A percentile compares a stretch with the other conserved stretches of the same genome.
These are phyloP conservation scores for Taphrina communis DNA, from an alignment of 1,139 yeast species.

Conservation along the genomic window DNA sequence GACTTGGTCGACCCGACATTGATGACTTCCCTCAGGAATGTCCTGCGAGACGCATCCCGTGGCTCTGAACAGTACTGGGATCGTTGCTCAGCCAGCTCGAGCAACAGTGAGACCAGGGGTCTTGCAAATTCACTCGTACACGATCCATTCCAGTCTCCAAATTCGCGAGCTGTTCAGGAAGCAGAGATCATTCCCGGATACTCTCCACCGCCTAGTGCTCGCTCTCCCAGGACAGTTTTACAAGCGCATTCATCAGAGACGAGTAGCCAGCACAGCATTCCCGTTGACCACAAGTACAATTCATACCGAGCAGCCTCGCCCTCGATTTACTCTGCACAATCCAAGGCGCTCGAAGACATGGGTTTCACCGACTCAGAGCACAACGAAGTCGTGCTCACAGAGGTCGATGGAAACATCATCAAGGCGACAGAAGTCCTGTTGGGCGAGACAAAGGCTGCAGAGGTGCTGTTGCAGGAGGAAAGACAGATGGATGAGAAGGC, in stretches of 20 bases:
- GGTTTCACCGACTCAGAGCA: not conserved
- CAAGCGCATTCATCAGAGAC: not conserved
- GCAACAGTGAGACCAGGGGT: not conserved
- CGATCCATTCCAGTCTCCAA: not conserved
- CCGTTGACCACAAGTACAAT: conserved; percentile 9
- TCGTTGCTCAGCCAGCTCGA: not conserved
- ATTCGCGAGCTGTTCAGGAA: not conserved
- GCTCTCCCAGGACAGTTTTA: not conserved
- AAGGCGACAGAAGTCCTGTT: conserved; percentile 14
- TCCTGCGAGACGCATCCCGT: not conserved
- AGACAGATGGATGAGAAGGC: not conserved
- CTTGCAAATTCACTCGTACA: too few species aligned
- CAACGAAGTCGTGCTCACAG: not conserved
- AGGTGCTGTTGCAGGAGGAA: conserved; percentile 4
- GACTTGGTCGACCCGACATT: conserved; percentile 1
- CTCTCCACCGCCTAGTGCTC: not conserved
- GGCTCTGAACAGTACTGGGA: conserved; percentile 15
- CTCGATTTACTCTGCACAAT: conserved; percentile 9
- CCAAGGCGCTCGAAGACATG: conserved; percentile 9
- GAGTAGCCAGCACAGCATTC: conserved; percentile 2
- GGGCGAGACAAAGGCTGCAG: conserved; percentile 5
- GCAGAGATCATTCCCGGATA: not conserved
- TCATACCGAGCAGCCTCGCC: not conserved
- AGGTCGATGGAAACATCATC: conserved; percentile 14
- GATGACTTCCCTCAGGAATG: conserved; percentile 1